A percentile compares a stretch with the other conserved stretches of the same genome.
These are phyloP conservation scores for Cyclostephanos tholiformis DNA, from an alignment of 108 stramenopile species.

Conservation along the genomic window DNA sequence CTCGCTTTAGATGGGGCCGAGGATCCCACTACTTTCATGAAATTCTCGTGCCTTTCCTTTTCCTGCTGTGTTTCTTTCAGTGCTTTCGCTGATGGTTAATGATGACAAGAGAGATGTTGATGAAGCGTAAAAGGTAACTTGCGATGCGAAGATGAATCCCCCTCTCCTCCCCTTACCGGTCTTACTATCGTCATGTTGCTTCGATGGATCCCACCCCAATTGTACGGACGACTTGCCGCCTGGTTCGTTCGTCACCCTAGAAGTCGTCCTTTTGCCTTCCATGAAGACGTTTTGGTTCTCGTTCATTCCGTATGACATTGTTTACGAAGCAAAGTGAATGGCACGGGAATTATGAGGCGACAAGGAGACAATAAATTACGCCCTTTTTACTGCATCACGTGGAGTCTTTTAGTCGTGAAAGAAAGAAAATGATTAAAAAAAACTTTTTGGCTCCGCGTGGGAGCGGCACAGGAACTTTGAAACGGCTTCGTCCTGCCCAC, in stretches of 20 bases:
- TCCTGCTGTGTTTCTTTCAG: slow-evolving; percentile 12
- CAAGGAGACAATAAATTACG: too few species aligned
- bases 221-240: slow-evolving; percentile 62
- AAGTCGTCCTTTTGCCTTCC: slow-evolving; percentile 59
- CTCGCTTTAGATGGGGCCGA: slow-evolving; percentile 21
- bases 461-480: too few species aligned
- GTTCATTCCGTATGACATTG: slow-evolving; percentile 46
- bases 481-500: too few species aligned
- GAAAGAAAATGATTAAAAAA: too few species aligned
- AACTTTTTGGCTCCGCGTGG: too few species aligned
- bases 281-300: slow-evolving; percentile 77
- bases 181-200: slow-evolving; percentile 16
- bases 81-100: slow-evolving; percentile 9
- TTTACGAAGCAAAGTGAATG: neutral
- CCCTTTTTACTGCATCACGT: too few species aligned
- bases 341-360: too few species aligned
- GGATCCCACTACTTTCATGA: slow-evolving; percentile 34
- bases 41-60: slow-evolving; percentile 30
- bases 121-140: neutral
- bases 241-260: slow-evolving; percentile 58
- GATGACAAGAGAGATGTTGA: neutral
- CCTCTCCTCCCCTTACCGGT: neutral
- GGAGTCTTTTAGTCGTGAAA: too few species aligned
- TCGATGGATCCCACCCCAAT: slow-evolving; percentile 51
- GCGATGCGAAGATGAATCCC: neutral